Evolutionary conservation across 345 rosid species (phyloP), one percentile per base, ranked within the genome.

Genomic region (Ceriops zippeliana): DNA sequence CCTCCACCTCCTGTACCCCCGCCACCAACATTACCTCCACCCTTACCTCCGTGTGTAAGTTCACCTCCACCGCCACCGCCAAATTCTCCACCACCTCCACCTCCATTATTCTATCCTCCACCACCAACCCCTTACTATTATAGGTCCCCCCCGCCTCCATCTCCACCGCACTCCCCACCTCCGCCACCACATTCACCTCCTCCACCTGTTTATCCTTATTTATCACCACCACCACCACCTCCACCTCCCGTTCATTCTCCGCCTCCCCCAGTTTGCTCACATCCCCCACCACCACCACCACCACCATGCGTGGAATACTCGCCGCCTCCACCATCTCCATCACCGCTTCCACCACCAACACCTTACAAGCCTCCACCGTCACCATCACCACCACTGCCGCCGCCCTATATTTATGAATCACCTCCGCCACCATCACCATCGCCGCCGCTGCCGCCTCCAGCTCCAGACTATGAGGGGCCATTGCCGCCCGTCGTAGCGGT

Each of bases 401-500:
- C 42, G 10, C 42, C 61, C 21, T 34, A 28, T 3, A 20, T 72
- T 78, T 7, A 73, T 79, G 6, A 13, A 77, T 10, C 61, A 0
- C 34, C 85, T 20, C 85, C 88, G 0, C 78, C 86, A 2, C 84
- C 85, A 6, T 32, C 35, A 13, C 81, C 62, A 6, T 34, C 78
- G 38, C 84, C 86, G 2, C 87, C 90, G 38, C 84, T 84, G 2
- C 87, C 90, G 0, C 86, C 93, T 63, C 90, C 93, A 0, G 73
- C 89, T 53, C 95, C 96, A 4, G 87, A 77, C 34, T 87, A 83
- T 30, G 87, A 87, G 73, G 98, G 97, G 35, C 96, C 98, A 73
- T 78, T 93, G 83, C 98, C 97, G 16, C 97, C 98, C 34, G 78
- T 93, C 15, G 51, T 62, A 7, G 98, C 96, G 68, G 79, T 93